phyloP scores from a whole-genome alignment of 1,284 basidiomycete genomes.

The Earliella scabrosa region DNA sequence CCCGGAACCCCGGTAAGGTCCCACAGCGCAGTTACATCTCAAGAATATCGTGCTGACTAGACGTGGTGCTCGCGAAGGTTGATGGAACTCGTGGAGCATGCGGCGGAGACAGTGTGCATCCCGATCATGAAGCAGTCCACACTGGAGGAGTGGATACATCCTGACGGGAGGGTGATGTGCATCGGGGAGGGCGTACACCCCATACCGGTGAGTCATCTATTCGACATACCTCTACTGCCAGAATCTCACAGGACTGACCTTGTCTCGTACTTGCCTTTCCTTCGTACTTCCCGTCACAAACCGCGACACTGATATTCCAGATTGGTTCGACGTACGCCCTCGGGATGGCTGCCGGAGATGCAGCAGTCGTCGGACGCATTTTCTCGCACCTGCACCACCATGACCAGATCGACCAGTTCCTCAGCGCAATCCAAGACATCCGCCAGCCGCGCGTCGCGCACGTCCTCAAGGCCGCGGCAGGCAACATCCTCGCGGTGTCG shows the following conservation, averaged over 20 bases:
- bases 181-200: conserved; percentile 52
- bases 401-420: conserved; percentile 54
- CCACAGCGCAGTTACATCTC: too few relatives aligned
- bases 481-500: conserved; percentile 27
- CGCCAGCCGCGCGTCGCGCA: conserved; percentile 28
- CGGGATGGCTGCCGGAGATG: conserved; percentile 60
- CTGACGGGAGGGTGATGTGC: conserved; percentile 25
- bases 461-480: conserved; percentile 21
- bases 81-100: conserved; percentile 16
- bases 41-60: too few relatives aligned
- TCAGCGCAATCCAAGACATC: conserved; percentile 57
- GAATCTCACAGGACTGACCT: neutral
- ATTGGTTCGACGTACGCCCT: conserved; percentile 54
- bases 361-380: conserved; percentile 58
- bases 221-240: too few relatives aligned
- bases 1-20: too few relatives aligned
- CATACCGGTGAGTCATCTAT: conserved; percentile 45
- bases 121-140: conserved; percentile 20
- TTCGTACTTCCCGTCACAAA: too few relatives aligned
- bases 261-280: too few relatives aligned
- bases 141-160: conserved; percentile 35
- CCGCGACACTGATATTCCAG: conserved; percentile 36
- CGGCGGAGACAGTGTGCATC: conserved; percentile 4
- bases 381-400: conserved; percentile 54
- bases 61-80: too few relatives aligned